These are phyloP conservation scores for Theobroma cacao DNA, from an alignment of 345 rosid species.

Conservation along the genomic window DNA sequence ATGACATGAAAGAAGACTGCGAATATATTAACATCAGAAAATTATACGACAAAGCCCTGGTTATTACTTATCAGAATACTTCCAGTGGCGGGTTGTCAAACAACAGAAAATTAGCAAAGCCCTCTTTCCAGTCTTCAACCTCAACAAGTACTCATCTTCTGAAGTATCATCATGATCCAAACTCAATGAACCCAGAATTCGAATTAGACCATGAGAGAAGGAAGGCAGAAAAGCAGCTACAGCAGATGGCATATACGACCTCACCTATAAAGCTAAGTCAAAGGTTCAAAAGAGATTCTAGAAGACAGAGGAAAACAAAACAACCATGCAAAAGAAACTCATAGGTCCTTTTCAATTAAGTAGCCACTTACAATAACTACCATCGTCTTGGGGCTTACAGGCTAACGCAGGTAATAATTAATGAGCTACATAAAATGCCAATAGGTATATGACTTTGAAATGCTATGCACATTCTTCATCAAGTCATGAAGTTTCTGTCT, in stretches of 20 bases:
- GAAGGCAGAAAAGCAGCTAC: conserved; percentile 57
- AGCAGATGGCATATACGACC: conserved; percentile 77
- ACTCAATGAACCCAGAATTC: conserved; percentile 63
- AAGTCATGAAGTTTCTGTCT: not conserved
- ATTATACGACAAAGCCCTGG: not conserved
- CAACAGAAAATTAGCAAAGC: conserved; percentile 68
- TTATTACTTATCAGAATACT: conserved; percentile 73
- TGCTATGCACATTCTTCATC: not conserved
- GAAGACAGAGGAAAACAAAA: conserved; percentile 15
- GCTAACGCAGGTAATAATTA: not conserved
- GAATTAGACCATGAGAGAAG: conserved; percentile 50
- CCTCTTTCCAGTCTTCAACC: conserved; percentile 77
- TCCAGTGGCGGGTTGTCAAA: conserved; percentile 78
- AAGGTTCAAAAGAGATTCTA: conserved; percentile 27
- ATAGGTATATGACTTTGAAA: not conserved
- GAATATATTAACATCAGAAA: not conserved
- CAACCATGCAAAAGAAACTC: conserved; percentile 18
- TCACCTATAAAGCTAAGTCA: conserved; percentile 56
- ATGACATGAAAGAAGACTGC: not conserved
- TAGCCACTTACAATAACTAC: not conserved
- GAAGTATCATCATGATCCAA: conserved; percentile 37
- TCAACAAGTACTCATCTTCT: conserved; percentile 43
- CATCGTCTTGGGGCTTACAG: not conserved
- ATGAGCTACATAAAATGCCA: not conserved
- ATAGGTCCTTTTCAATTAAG: conserved; percentile 1